Base-by-base conservation (phyloP, 768 basidiomycete genomes). In the Rhodosporidiobolus odoratus region DNA sequence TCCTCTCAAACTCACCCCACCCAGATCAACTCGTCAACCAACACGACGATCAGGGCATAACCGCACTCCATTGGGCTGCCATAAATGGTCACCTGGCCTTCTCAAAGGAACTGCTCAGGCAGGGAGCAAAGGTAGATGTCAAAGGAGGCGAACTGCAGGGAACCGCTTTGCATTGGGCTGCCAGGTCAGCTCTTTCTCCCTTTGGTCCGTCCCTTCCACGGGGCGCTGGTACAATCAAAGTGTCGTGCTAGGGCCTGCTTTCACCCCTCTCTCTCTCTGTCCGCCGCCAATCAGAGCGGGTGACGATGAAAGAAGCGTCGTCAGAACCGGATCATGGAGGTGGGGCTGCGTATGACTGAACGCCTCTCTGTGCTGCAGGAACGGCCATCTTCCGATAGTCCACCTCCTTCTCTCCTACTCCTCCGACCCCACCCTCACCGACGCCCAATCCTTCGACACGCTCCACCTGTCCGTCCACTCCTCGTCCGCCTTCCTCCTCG, bases 161-260 rank as follows among this genome's bases (percentile, higher is more conserved):
- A 3, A 95, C 94, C 1, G 93, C 96, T 1, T 85, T 98, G 82
- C 94, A 97, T 79, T 99, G 96, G 96, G 96, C 96, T 0, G 92
- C 95, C 5, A 86, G 82, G 80, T 82, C 53, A 53, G 80, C n/a
- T 48, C 17, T 21, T 27, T 34, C 45, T 23, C 58, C 25, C 19
- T 50, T 27, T 59, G 17, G 27, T 43, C 21, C 19, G 16, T 8
- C 34, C 6, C 25, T 38, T 48, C 59, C n/a, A n/a, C n/a, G n/a
- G n/a, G n/a, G n/a, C n/a, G n/a, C n/a, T n/a, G n/a, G n/a, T n/a
- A n/a, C n/a, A n/a, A n/a, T n/a, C n/a, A n/a, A n/a, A n/a, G n/a
- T 41, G 37, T n/a, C 48, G 21, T 23, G 21, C 21, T n/a, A 23
- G 21, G 12, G 48, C 9, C 3, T n/a, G n/a, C n/a, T n/a, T n/a